Evolutionary conservation across 2,329 filamentous ascomycete genomes (phyloP).

Genomic region (Geosmithia putterillii): DNA sequence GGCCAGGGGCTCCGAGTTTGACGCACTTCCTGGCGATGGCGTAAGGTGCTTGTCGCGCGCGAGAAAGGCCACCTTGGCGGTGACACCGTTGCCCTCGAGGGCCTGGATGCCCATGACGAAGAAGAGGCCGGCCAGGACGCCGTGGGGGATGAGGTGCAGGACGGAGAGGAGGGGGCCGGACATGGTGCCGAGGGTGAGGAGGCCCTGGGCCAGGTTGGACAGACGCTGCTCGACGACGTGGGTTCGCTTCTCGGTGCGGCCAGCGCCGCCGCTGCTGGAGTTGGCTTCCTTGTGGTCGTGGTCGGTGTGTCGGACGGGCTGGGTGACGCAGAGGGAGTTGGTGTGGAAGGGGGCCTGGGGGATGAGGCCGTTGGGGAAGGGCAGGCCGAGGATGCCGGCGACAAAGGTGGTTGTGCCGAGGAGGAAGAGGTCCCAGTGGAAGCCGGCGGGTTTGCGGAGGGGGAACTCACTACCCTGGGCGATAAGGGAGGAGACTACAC

Average conservation of each 20-base stretch:
- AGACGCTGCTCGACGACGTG: slow-evolving; percentile 69
- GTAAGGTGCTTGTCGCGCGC: slow-evolving; percentile 53
- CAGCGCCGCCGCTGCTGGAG: slow-evolving; percentile 41
- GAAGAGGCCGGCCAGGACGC: slow-evolving; percentile 69
- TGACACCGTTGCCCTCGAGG: slow-evolving; percentile 66
- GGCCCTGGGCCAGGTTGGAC: slow-evolving; percentile 66
- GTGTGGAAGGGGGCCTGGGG: slow-evolving; percentile 79
- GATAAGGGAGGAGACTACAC: slow-evolving; percentile 66
- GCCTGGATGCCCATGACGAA: slow-evolving; percentile 78
- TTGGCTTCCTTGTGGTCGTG: slow-evolving; percentile 41
- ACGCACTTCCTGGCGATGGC: too few species aligned
- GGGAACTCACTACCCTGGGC: slow-evolving; percentile 76
- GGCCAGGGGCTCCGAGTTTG: slow-evolving; percentile 42
- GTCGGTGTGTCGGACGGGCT: too few species aligned
- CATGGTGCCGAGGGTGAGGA: slow-evolving; percentile 71
- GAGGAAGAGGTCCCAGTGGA: slow-evolving; percentile 78
- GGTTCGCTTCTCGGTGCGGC: slow-evolving; percentile 34
- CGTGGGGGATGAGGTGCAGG: slow-evolving; percentile 66
- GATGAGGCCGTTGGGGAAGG: slow-evolving; percentile 74
- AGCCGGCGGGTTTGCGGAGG: slow-evolving; percentile 67
- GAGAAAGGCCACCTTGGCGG: slow-evolving; percentile 60
- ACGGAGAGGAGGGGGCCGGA: slow-evolving; percentile 61
- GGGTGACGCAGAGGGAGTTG: slow-evolving; percentile 62
- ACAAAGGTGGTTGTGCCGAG: slow-evolving; percentile 67
- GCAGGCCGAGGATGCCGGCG: slow-evolving; percentile 63